Evolutionary conservation across 2,329 filamentous ascomycete genomes (phyloP).

Genomic region (Lithohypha guttulata): DNA sequence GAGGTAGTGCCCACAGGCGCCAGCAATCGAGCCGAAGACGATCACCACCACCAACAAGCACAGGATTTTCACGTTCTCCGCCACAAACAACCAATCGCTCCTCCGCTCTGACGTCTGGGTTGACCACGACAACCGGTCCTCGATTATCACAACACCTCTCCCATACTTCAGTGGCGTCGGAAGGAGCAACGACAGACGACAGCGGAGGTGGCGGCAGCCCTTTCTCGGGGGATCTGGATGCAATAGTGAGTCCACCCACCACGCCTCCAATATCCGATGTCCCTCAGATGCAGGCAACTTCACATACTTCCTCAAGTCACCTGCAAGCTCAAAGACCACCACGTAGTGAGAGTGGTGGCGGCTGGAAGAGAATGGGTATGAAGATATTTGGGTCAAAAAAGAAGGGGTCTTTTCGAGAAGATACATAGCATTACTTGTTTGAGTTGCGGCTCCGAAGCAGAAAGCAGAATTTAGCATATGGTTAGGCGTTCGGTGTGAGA

Average conservation of each 20-base stretch:
- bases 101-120: slow-evolving; percentile 27
- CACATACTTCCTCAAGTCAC: slow-evolving; percentile 6
- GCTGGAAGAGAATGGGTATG: slow-evolving; percentile 44
- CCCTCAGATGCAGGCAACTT: neutral
- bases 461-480: neutral
- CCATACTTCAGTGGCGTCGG: slow-evolving; percentile 29
- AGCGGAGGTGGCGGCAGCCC: slow-evolving; percentile 34
- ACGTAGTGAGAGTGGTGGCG: slow-evolving; percentile 34
- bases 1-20: slow-evolving; percentile 12
- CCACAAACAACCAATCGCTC: slow-evolving; percentile 23
- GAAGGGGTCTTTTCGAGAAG: slow-evolving; percentile 10
- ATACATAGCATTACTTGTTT: neutral
- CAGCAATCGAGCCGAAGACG: slow-evolving; percentile 13
- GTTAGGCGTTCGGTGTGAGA: neutral
- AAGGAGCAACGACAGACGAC: slow-evolving; percentile 35
- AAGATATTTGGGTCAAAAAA: slow-evolving; percentile 29
- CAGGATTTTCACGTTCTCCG: slow-evolving; percentile 19
- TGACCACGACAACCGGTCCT: slow-evolving; percentile 24
- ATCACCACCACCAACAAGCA: slow-evolving; percentile 24
- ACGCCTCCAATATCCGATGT: slow-evolving; percentile 39
- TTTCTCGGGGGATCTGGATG: slow-evolving; percentile 27
- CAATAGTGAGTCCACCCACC: slow-evolving; percentile 40
- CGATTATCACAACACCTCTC: slow-evolving; percentile 25
- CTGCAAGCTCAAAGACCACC: slow-evolving; percentile 31
- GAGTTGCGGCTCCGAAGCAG: neutral